A percentile compares a stretch with the other conserved stretches of the same genome.
These are phyloP conservation scores for Anastatica hierochuntica DNA, from an alignment of 345 rosid genomes.

Conservation along the genomic window DNA sequence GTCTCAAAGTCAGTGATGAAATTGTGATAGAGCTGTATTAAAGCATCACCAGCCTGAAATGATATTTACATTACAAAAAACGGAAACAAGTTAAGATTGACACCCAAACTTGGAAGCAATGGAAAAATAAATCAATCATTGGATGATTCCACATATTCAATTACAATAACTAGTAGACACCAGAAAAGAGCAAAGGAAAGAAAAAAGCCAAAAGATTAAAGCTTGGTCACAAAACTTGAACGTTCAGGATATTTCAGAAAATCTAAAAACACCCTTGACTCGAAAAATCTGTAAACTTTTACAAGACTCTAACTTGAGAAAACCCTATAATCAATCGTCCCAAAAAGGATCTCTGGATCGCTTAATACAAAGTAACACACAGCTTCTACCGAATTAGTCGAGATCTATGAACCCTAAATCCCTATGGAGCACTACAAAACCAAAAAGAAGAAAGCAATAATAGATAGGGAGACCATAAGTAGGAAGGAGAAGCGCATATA, in stretches of 20 bases:
- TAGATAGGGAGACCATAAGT: neutral
- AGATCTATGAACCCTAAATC: slow-evolving; percentile 23
- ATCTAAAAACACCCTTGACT: too few species aligned
- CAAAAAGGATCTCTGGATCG: neutral
- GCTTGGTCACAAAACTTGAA: too few species aligned
- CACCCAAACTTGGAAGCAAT: neutral
- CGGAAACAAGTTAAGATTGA: neutral
- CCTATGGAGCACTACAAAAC: neutral
- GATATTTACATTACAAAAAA: neutral
- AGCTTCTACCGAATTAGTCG: neutral
- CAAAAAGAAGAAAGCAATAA: neutral
- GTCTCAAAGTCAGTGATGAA: slow-evolving; percentile 97
- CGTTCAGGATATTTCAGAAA: too few species aligned
- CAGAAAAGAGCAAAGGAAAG: neutral
- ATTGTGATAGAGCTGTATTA: slow-evolving; percentile 82
- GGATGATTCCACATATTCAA: neutral
- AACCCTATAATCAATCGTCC: neutral
- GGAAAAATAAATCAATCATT: neutral
- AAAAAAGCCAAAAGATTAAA: too few species aligned
- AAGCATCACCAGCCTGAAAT: slow-evolving; percentile 83
- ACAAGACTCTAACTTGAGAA: neutral
- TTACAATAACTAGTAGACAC: neutral
- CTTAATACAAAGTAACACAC: neutral
- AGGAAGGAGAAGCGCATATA: slow-evolving; percentile 9
- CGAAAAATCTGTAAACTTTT: neutral